Conservation (phyloP, 2,329 filamentous ascomycete genomes). For the Fusarium tuaranense region DNA sequence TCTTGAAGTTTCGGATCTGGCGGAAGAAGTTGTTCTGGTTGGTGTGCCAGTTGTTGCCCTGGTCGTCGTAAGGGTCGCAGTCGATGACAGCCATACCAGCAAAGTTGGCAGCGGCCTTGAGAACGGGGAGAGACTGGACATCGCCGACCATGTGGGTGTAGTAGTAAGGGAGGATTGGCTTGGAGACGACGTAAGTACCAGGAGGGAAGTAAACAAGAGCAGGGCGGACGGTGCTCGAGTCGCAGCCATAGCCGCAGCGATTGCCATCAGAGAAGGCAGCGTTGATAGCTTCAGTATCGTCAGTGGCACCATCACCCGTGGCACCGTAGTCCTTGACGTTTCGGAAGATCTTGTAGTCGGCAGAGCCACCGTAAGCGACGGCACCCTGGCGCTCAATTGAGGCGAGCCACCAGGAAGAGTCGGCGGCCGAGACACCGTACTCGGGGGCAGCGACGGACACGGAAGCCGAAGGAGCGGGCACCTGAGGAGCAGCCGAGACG, state of each 20-base stretch:
- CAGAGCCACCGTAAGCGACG: conserved; percentile 65
- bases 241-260: conserved; percentile 84
- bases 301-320: conserved; percentile 74
- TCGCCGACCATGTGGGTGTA: conserved; percentile 95
- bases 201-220: conserved; percentile 93
- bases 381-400: conserved; percentile 76
- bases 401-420: conserved; percentile 78
- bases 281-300: conserved; percentile 93
- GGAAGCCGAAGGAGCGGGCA: conserved; percentile 27
- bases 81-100: conserved; percentile 90
- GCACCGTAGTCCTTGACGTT: conserved; percentile 84
- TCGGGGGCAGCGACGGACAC: conserved; percentile 14
- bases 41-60: conserved; percentile 79
- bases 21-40: conserved; percentile 90
- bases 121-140: conserved; percentile 74
- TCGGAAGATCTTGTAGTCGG: conserved; percentile 78
- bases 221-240: conserved; percentile 85
- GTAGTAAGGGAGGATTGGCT: conserved; percentile 86
- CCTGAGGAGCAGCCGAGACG: conserved; percentile 33
- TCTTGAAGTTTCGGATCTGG: conserved; percentile 83
- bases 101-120: conserved; percentile 81
- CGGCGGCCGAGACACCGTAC: conserved; percentile 38
- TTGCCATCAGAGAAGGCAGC: conserved; percentile 79
- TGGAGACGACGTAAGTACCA: conserved; percentile 85
- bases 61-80: conserved; percentile 81